A percentile compares a stretch with the other conserved stretches of the same genome.
Conservation (phyloP, 2,329 filamentous ascomycete species). For the Botrytis sinoallii region DNA sequence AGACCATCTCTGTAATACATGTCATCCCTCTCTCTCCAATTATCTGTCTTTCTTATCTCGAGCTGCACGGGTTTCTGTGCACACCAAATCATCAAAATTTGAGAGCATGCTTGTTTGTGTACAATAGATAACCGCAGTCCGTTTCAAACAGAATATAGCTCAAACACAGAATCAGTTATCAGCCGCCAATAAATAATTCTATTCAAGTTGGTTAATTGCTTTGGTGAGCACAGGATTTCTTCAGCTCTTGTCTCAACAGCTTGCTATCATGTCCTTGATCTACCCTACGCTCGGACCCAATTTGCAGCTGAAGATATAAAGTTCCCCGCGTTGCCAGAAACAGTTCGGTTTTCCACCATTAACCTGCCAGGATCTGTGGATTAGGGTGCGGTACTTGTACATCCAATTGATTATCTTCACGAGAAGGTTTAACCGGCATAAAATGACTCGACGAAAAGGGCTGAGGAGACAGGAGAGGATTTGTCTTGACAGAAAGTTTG, state of each 20-base stretch:
- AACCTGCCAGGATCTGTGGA: not conserved
- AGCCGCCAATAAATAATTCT: too few relatives aligned
- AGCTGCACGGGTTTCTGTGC: not conserved
- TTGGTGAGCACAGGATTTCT: not conserved
- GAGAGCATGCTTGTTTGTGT: too few relatives aligned
- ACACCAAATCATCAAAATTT: not conserved
- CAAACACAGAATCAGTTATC: too few relatives aligned
- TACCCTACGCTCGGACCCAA: not conserved
- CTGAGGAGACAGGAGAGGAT: not conserved
- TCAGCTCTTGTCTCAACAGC: not conserved
- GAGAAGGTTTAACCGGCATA: not conserved
- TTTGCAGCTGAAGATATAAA: not conserved
- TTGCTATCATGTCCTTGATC: not conserved
- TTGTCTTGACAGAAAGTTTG: not conserved
- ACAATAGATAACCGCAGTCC: too few relatives aligned
- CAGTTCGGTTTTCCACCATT: conserved; percentile 6
- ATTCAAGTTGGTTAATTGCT: not conserved
- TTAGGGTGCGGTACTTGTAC: not conserved
- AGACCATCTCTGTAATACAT: not conserved
- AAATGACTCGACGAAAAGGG: not conserved
- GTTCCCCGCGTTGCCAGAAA: conserved; percentile 12
- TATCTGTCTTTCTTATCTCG: not conserved
- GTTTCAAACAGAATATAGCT: too few relatives aligned
- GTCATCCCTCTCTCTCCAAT: not conserved
- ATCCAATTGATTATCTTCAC: not conserved